Base-by-base conservation (phyloP, 108 stramenopile genomes). In the Aurantiochytrium sp. region DNA sequence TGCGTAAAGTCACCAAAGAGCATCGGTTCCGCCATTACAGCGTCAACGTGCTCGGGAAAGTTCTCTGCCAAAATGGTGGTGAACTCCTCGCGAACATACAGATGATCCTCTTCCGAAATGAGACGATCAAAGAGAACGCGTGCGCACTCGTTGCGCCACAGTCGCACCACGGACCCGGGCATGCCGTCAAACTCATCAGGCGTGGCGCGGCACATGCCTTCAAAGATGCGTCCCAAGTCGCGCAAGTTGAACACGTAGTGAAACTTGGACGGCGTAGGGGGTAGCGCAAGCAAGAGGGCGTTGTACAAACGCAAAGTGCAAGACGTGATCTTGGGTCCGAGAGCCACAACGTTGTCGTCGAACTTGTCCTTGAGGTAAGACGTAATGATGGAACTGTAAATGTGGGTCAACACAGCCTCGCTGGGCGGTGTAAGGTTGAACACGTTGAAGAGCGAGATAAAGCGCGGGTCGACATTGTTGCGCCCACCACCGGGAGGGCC, bases 211-310 rank as follows among this genome's bases (percentile, higher is more conserved):
- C 94, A 95, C n/a, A 95, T 59, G 19, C 95, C 95, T 60, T 95
- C 95, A 55, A 93, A 95, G n/a, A 95, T 93, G 42, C 95, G 93
- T 6, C 91, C 92, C 3, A 95, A 91, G 64, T 95, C 95, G 12
- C 95, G 87, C n/a, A 95, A 87, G 72, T 95, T 95, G 91, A 95
- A 95, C 47, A 95, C 94, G 91, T 95, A 95, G 89, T 95, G 95
- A 89, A 95, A 95, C 92, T 95, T 95, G 72, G 91, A 72, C 4
- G 95, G 95, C 51, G 95, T 95, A 12, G 95, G 95, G 8, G 95
- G 95, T 3, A 95, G 92, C 58, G 88, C 59, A 59, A 94, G 92
- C 1, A 94, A 87, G 21, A 94, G 91, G 58, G 90, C 87, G 49
- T 64, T 42, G 92, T 93, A 95, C 49, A 95, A 44, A 5, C 59